Base-by-base conservation (phyloP, 2,329 filamentous ascomycete genomes). In the Monosporascus ibericus region DNA sequence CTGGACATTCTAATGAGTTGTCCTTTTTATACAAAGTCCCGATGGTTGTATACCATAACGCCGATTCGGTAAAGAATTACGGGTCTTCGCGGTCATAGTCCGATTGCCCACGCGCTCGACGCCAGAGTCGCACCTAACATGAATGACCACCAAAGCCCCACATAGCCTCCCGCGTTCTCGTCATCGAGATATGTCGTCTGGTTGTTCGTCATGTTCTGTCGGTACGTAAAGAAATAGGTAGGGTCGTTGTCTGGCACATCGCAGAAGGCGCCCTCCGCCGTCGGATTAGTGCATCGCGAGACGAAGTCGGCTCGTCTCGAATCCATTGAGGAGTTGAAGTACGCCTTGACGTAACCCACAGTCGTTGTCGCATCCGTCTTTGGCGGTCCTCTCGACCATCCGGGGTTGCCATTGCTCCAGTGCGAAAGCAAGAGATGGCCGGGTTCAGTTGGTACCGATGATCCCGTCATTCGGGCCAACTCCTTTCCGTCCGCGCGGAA, bases 341-440 rank as follows among this genome's bases (percentile, higher is more conserved):
- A 92, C 0, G 84, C 85, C 66, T 88, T 90, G 52, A 90, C 78
- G 62, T 90, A 90, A 38, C 76, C 79, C 24, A 92, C 75, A 6
- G 77, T 80, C 60, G 89, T 74, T 18, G 77, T 70, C 0, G 87
- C 81, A 60, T 91, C 84, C 36, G 73, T 56, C 0, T 60, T 58
- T 0, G 88, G 88, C 3, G 88, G 88, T 0, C 88, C 88, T 14
- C 76, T 82, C 40, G 84, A 87, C 88, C 88, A 92, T 2, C 73
- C 63, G 6, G 75, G 65, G 63, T 91, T 86, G 36, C 88, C 88
- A 59, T 91, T 92, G 65, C 85, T 89, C 88, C 88, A 85, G 66
- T 92, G 88, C 61, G 84, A 86, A 51, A 92, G 69, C 48, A 88
- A 81, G 42, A 92, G 66, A 63, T 85, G 81, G 1, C 88, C 88